Evolutionary conservation across 2,329 filamentous ascomycete species (phyloP).

Genomic region (Lachnellula arida): DNA sequence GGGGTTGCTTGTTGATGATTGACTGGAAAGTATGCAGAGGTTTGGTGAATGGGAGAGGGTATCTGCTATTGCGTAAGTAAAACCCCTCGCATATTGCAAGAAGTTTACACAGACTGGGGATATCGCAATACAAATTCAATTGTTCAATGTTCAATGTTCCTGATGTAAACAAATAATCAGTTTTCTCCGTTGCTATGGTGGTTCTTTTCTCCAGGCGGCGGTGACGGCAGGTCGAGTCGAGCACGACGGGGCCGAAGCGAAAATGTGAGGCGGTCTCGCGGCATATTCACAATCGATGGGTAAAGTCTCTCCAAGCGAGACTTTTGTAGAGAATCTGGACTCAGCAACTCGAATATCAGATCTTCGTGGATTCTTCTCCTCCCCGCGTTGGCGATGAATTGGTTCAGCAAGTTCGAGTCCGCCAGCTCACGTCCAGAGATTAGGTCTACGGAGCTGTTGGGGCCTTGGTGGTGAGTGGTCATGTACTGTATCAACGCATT

Average conservation of each 20-base stretch:
- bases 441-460: not conserved
- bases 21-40: too few species aligned
- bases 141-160: not conserved
- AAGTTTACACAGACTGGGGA: too few species aligned
- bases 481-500: conserved; percentile 12
- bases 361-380: conserved; percentile 3
- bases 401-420: not conserved
- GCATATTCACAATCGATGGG: not conserved
- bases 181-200: not conserved
- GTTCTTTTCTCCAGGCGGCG: not conserved
- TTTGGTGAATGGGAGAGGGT: too few species aligned
- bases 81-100: too few species aligned
- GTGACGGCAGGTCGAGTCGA: not conserved
- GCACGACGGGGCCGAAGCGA: not conserved
- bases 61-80: too few species aligned
- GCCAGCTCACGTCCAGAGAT: not conserved
- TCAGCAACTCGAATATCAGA: conserved; percentile 2
- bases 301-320: not conserved
- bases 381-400: not conserved
- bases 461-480: not conserved
- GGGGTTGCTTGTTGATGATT: not conserved
- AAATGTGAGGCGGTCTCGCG: not conserved
- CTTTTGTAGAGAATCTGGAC: not conserved
- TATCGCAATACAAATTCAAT: too few species aligned
- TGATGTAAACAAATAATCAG: not conserved